Conservation (phyloP, 805 yeast species). For the Naumovozyma castellii region DNA sequence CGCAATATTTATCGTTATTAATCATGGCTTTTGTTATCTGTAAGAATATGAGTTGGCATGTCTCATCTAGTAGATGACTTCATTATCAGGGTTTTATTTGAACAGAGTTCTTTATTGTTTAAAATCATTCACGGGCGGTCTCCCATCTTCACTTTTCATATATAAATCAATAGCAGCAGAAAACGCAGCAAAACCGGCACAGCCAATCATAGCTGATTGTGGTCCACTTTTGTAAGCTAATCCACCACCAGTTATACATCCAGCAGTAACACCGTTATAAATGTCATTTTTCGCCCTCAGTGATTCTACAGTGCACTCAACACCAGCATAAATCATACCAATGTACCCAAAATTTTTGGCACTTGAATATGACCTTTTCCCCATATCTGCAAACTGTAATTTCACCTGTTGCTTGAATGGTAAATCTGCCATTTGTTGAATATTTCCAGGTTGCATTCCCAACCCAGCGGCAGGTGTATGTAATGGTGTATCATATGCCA, state of each 20-base stretch:
- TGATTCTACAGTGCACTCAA: conserved; percentile 83
- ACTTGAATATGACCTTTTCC: conserved; percentile 71
- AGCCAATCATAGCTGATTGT: conserved; percentile 80
- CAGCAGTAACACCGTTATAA: conserved; percentile 85
- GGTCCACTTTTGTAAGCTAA: conserved; percentile 90
- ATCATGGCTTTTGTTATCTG: too few species aligned
- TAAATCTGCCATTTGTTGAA: conserved; percentile 60
- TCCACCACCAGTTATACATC: conserved; percentile 96
- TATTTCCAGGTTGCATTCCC: conserved; percentile 14
- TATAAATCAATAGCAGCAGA: conserved; percentile 81
- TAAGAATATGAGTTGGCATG: too few species aligned
- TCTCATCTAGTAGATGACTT: too few species aligned
- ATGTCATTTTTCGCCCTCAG: conserved; percentile 84
- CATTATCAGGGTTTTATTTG: too few species aligned
- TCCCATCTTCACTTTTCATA: conserved; percentile 71
- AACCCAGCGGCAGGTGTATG: conserved; percentile 26
- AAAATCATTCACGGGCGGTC: conserved; percentile 84
- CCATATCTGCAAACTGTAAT: conserved; percentile 87
- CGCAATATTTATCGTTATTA: too few species aligned
- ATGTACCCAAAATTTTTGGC: conserved; percentile 93
- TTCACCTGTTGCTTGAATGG: conserved; percentile 92
- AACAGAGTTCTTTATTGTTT: conserved; percentile 53
- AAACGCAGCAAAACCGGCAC: conserved; percentile 97
- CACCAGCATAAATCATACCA: conserved; percentile 85
- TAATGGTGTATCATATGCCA: conserved; percentile 37